A percentile compares a stretch with the other conserved stretches of the same genome.
phyloP scores from a whole-genome alignment of 768 basidiomycete genomes.

The Mrakia frigida region DNA sequence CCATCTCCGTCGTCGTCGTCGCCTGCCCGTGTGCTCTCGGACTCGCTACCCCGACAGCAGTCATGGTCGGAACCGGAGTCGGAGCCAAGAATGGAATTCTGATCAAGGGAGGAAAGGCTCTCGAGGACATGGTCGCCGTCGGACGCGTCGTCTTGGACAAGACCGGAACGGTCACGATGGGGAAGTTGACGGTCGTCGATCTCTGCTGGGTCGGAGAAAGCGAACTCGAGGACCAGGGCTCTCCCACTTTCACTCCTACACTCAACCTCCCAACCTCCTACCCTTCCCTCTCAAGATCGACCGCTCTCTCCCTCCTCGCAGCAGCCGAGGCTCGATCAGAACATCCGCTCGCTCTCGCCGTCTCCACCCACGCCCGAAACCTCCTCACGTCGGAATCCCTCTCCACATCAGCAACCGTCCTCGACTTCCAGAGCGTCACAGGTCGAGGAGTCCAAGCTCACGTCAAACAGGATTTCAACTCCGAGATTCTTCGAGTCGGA shows the following conservation, averaged over 20 bases:
- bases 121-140: conserved; percentile 82
- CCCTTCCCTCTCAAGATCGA: conserved; percentile 44
- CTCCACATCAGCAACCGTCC: conserved; percentile 56
- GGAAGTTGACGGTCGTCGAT: conserved; percentile 77
- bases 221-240: background rate
- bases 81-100: conserved; percentile 95
- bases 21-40: conserved; percentile 98
- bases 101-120: conserved; percentile 92
- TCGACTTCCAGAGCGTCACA: conserved; percentile 77
- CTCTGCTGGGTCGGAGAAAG: conserved; percentile 60
- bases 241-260: background rate
- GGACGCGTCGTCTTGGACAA: conserved; percentile 86
- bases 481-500: conserved; percentile 56
- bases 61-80: conserved; percentile 98
- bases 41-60: conserved; percentile 91
- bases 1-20: conserved; percentile 95
- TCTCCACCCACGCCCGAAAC: conserved; percentile 65
- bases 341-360: conserved; percentile 91
- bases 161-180: conserved; percentile 93
- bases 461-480: conserved; percentile 30
- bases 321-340: conserved; percentile 87
- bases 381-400: conserved; percentile 33
- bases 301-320: conserved; percentile 72
- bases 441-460: conserved; percentile 65
- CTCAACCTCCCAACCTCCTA: conserved; percentile 14